phyloP scores from a whole-genome alignment of 495 filamentous ascomycete genomes.

The Neurospora africana region DNA sequence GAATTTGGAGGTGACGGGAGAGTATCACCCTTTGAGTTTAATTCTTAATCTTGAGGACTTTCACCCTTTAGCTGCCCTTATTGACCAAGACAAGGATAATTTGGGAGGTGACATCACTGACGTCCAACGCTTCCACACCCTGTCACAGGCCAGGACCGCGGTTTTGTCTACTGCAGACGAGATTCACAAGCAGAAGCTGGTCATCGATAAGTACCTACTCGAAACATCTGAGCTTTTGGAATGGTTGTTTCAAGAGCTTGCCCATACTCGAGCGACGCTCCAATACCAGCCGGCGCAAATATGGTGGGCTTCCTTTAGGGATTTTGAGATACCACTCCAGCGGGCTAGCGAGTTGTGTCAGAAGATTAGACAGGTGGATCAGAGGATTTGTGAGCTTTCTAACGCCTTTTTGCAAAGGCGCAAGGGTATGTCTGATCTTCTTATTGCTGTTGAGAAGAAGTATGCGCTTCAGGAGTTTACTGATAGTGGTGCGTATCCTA shows the following conservation, averaged over 20 bases:
- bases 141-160: not conserved
- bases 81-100: not conserved
- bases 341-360: not conserved
- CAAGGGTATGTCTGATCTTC: not conserved
- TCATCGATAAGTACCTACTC: not conserved
- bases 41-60: too few species aligned
- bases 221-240: not conserved
- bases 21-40: not conserved
- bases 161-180: not conserved
- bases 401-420: not conserved
- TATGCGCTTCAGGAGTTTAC: not conserved
- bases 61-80: not conserved
- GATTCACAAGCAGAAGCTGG: not conserved
- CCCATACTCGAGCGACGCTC: not conserved
- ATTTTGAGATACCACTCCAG: not conserved
- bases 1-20: not conserved
- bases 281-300: not conserved
- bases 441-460: not conserved
- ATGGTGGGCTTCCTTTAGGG: not conserved
- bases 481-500: not conserved
- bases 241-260: accelerated
- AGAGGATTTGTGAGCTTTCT: not conserved
- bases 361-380: not conserved
- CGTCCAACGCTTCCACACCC: not conserved
- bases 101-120: not conserved